Evolutionary conservation across 768 basidiomycete genomes (phyloP), one percentile per base, ranked within the genome.

Genomic region (Calocybe cyanea): DNA sequence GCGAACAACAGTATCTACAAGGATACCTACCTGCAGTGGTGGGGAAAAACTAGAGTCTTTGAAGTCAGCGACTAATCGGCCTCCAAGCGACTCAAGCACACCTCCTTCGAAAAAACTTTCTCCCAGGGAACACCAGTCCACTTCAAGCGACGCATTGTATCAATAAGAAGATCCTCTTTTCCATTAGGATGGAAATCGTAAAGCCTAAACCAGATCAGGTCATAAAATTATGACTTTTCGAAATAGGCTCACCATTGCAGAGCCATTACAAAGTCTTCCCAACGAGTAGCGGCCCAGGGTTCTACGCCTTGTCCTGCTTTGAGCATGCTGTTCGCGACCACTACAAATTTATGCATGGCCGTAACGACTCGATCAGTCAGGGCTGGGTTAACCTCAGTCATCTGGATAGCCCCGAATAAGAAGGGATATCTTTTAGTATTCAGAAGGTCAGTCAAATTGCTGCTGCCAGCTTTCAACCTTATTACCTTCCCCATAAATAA

Each of bases 361-460:
- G 66, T 64, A 2, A 76, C 75, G n/a, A 78, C 74, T 41, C 63
- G 55, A 35, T 62, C 60, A 2, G 72, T 70, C 33, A 76, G 59
- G 0, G 72, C 56, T 1, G 75, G 64, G 52, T 77, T 54, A 34
- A 61, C 63, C 53, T 79, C 78, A 1, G 70, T 69, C 71, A 78
- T 75, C 62, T 79, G 77, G 21, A 78, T 78, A 2, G 76, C 78
- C 11, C 77, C 77, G 49, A 79, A 76, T 57, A 80, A 69, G 63
- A 78, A 79, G 0, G 78, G 77, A 48, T 78, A 78, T 45, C 76
- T 73, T n/a, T n/a, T n/a, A n/a, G n/a, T 8, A 10, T 38, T 0
- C 4, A 15, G n/a, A 9, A 19, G 28, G 20, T 43, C 25, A 33
- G 11, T n/a, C 24, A 20, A 32, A 14, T 6, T 14, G 17, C 14